phyloP scores from a whole-genome alignment of 306 rosid species.

The Dalbergia oliveri region DNA sequence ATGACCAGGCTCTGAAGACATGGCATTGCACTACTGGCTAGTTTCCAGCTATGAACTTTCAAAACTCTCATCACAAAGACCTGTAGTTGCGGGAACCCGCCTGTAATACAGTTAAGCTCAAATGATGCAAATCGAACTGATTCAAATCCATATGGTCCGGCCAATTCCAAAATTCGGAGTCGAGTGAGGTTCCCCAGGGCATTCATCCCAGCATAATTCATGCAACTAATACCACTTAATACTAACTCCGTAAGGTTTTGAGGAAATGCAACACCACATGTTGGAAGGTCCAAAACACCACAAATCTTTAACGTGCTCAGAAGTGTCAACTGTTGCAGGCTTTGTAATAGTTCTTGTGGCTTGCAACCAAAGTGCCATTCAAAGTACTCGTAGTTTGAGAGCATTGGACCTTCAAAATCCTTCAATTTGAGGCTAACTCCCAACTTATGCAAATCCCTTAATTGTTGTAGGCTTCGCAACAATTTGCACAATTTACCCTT shows the following conservation, averaged over 20 bases:
- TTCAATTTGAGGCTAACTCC: neutral
- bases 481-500: neutral
- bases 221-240: neutral
- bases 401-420: neutral
- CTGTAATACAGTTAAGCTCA: slow-evolving; percentile 2
- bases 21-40: slow-evolving; percentile 36
- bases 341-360: neutral
- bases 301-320: neutral
- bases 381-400: neutral
- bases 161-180: slow-evolving; percentile 23
- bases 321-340: neutral
- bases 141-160: neutral
- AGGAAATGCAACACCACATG: neutral
- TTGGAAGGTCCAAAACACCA: neutral
- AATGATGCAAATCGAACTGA: no score
- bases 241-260: slow-evolving; percentile 6
- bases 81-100: neutral
- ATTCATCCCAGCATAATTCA: neutral
- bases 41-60: neutral
- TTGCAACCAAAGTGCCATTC: neutral
- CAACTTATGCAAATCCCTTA: slow-evolving; percentile 20
- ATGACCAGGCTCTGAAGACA: neutral
- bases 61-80: neutral
- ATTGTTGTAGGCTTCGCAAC: neutral
- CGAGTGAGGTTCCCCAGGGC: slow-evolving; percentile 37